Conservation (phyloP, 2,329 filamentous ascomycete species). For the Penicillium sp. region DNA sequence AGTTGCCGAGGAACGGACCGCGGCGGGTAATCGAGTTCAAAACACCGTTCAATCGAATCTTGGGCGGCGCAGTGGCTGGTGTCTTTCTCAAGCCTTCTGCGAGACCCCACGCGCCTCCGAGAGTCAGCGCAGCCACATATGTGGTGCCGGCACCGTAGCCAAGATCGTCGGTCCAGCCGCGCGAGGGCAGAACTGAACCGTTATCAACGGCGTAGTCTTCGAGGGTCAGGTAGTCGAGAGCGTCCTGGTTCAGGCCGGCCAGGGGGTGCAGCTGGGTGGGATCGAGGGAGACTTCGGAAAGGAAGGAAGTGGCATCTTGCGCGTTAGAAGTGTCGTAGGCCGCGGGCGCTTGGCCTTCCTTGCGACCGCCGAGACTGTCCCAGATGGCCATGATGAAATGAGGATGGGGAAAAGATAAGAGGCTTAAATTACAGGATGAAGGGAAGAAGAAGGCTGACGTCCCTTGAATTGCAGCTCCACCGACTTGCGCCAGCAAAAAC, state of each 20-base stretch:
- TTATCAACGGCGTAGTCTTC: conserved; percentile 87
- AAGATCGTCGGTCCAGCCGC: conserved; percentile 96
- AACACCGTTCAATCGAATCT: conserved; percentile 87
- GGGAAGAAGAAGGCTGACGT: conserved; percentile 20
- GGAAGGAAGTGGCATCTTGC: conserved; percentile 81
- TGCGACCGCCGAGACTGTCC: conserved; percentile 60
- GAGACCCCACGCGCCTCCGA: conserved; percentile 89
- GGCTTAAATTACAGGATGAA: conserved; percentile 22
- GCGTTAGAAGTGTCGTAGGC: conserved; percentile 67
- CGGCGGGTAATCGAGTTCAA: conserved; percentile 90
- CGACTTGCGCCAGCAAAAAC: conserved; percentile 34
- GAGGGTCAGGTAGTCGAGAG: conserved; percentile 88
- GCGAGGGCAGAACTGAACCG: conserved; percentile 83
- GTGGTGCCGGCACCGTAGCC: conserved; percentile 96
- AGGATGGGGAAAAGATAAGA: conserved; percentile 22
- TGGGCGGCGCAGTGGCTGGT: conserved; percentile 69
- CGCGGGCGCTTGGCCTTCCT: conserved; percentile 52
- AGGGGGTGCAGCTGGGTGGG: conserved; percentile 86
- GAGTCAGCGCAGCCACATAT: conserved; percentile 77
- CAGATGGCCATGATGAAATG: conserved; percentile 51
- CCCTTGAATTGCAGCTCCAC: conserved; percentile 26
- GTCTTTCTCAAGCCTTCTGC: conserved; percentile 78
- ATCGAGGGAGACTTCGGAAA: conserved; percentile 73
- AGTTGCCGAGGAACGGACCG: conserved; percentile 94
- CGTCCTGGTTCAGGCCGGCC: conserved; percentile 85